Evolutionary conservation across 257 asterid species (phyloP), one percentile per base, ranked within the genome.

Genomic region (Prunella vulgaris): DNA sequence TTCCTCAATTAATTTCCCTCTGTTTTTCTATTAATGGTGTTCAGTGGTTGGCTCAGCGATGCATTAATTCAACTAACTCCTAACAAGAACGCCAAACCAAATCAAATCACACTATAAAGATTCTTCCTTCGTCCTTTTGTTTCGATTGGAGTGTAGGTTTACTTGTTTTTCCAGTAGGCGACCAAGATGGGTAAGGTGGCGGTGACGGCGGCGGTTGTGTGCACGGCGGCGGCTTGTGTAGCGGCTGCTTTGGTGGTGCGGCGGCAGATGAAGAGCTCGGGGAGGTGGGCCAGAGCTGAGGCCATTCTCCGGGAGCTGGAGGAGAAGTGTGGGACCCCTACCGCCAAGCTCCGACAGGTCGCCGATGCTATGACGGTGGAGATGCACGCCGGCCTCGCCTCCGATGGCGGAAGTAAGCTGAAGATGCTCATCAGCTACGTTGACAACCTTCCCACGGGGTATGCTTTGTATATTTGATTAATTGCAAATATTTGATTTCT

Each of bases 371-470:
- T 93, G 97, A 70, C 80, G 58, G 91, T 76, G 66, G 97, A 90
- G 89, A 90, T 93, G 97, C 86, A 88, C 80, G 97, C 96, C 64
- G 98, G 97, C 3, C 89, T 93, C 20, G 97, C 94, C 44, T 85
- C 96, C 18, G 95, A 90, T 24, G 96, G 92, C 6, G 97, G 95
- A 18, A 88, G 95, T 62, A 88, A 87, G 70, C 87, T 90, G n/a
- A 86, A 90, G 89, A 93, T 90, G 97, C 87, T 93, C 35, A 83
- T 87, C 74, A 88, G 83, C 80, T 85, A 76, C 78, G 96, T 93
- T 71, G 96, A 93, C 78, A 88, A 82, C 44, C 97, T 93, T 27
- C 96, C 97, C 60, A 81, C 89, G 17, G 98, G 97, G 98, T 93
- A 82, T 68, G 53, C 25, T 0, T 18, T 4, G 8, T 18, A 27